phyloP scores from a whole-genome alignment of 108 stramenopile genomes.

The Chaetoceros tenuissimus region DNA sequence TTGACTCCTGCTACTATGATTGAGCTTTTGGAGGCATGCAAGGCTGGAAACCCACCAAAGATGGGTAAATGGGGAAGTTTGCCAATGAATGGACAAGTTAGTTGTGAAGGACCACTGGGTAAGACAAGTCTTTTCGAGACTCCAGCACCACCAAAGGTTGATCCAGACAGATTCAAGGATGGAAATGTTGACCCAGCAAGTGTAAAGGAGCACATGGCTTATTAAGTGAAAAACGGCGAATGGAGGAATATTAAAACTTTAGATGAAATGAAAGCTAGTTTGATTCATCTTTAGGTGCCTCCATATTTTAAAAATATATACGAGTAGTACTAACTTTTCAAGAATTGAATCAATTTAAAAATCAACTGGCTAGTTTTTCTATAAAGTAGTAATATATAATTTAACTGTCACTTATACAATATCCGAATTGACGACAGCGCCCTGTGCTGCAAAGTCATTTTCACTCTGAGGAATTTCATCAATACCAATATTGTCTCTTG shows the following conservation, averaged over 20 bases:
- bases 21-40: conserved; percentile 92
- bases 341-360: too few relatives aligned
- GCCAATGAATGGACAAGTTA: conserved; percentile 99
- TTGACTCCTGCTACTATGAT: conserved; percentile 92
- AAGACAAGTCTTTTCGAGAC: conserved; percentile 79
- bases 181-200: conserved; percentile 90
- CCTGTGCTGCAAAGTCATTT: not conserved
- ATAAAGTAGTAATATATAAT: too few relatives aligned
- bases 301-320: too few relatives aligned
- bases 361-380: too few relatives aligned
- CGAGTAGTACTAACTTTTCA: too few relatives aligned
- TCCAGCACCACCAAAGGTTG: conserved; percentile 60
- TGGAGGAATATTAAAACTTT: not conserved
- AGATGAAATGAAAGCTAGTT: not conserved
- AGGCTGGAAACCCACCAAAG: conserved; percentile 73
- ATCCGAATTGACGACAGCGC: not conserved
- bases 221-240: conserved; percentile 25
- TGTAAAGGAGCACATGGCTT: conserved; percentile 97
- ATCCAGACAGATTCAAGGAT: conserved; percentile 67
- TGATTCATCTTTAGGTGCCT: not conserved
- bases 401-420: too few relatives aligned
- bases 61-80: conserved; percentile 99
- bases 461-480: not conserved
- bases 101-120: conserved; percentile 97
- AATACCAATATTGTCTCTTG: not conserved